Base-by-base conservation (phyloP, 75 land plant species). In the Pinus albicaulis region DNA sequence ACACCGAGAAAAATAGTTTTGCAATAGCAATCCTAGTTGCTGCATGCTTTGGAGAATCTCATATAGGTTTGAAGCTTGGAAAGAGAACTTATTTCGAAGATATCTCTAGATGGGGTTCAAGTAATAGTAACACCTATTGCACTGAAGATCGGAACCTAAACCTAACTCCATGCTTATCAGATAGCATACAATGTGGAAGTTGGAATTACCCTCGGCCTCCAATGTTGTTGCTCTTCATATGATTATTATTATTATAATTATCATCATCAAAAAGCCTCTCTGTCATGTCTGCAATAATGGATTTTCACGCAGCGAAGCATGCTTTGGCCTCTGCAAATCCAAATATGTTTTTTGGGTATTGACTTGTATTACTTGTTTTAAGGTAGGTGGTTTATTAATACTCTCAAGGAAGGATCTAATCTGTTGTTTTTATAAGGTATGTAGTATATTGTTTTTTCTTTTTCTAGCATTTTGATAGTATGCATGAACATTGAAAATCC, bases 11-110 rank as follows among this genome's bases (percentile, higher is more conserved):
- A 68, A 38, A 41, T 24, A 68, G 3, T 68, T 41, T 14, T 41
- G n/a, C 48, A 41, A 1, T 17, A 22, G 41, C 71, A 68, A 36
- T 19, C 16, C 41, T 76, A 19, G 71, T 76, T 11, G 65, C 84
- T 53, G 56, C 59, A 74, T 77, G 84, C 55, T 77, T 76, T 44
- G 73, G 73, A 28, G 90, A 90, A 48, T 81, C 87, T 7, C 56
- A 81, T 7, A 84, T 83, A 63, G 86, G 95, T 34, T 56, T 93
- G 79, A 91, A 87, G 82, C 87, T 93, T 52, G 95, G 95, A 2
- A 88, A 91, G 64, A 74, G 87, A 60, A 90, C 83, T 10, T 90
- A 90, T 66, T 90, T 84, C 79, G 82, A 89, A 74, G 89, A 88
- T 77, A 31, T 17, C 15, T 72, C 74, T 55, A 57, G 7, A 22